phyloP scores from a whole-genome alignment of 2,329 filamentous ascomycete genomes.

The Paecilomyces niveus region DNA sequence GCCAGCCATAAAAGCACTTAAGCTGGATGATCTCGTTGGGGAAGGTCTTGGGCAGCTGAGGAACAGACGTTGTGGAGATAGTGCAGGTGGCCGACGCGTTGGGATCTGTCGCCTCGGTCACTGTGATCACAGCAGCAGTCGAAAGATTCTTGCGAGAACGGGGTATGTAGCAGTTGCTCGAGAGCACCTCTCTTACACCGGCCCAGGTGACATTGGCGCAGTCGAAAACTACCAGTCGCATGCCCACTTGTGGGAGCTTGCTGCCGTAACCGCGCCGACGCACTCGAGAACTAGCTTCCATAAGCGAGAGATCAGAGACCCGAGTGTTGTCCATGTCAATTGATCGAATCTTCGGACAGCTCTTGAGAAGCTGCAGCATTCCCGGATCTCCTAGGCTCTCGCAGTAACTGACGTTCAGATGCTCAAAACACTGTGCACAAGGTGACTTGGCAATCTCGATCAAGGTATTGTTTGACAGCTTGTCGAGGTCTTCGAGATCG shows the following conservation, averaged over 20 bases:
- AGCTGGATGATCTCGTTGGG: conserved; percentile 74
- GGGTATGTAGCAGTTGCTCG: conserved; percentile 69
- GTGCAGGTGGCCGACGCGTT: conserved; percentile 15
- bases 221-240: conserved; percentile 80
- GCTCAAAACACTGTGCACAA: conserved; percentile 63
- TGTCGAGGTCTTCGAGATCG: conserved; percentile 77
- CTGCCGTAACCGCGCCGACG: conserved; percentile 54
- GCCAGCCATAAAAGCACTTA: conserved; percentile 93
- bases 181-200: conserved; percentile 78
- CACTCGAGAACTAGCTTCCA: conserved; percentile 77
- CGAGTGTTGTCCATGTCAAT: conserved; percentile 91
- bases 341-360: conserved; percentile 60
- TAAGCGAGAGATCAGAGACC: conserved; percentile 76
- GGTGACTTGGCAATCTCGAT: conserved; percentile 69
- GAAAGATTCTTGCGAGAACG: conserved; percentile 36
- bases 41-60: conserved; percentile 36
- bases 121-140: conserved; percentile 21
- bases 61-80: conserved; percentile 13
- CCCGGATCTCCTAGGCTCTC: conserved; percentile 76
- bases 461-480: conserved; percentile 68
- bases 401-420: conserved; percentile 85
- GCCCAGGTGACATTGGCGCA: conserved; percentile 91
- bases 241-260: conserved; percentile 50
- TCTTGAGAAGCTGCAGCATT: conserved; percentile 74
- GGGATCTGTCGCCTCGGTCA: conserved; percentile 20